phyloP scores from a whole-genome alignment of 2,329 filamentous ascomycete genomes.

The Pseudogymnoascus sp. region DNA sequence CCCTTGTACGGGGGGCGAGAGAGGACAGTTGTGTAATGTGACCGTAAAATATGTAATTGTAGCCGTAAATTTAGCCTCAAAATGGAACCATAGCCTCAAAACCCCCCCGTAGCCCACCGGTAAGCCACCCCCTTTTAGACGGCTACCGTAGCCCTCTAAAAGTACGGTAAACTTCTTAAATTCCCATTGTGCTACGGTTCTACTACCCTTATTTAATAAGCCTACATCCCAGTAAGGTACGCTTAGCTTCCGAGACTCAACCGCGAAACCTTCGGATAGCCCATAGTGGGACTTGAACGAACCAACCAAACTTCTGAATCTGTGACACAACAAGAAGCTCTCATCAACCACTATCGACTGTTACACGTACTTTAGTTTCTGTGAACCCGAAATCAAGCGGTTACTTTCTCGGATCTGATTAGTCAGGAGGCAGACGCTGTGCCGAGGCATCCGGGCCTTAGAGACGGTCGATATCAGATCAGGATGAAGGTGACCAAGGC shows the following conservation, averaged over 20 bases:
- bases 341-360: neutral
- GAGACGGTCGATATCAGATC: neutral
- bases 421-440: neutral
- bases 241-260: conserved; percentile 3
- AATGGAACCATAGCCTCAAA: no score
- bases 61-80: no score
- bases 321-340: neutral
- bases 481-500: neutral
- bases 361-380: neutral
- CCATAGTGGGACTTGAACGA: neutral
- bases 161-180: no score
- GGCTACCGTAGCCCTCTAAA: no score
- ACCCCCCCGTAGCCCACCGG: no score
- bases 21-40: no score
- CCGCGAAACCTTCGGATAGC: neutral
- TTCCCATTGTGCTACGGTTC: no score
- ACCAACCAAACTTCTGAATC: neutral
- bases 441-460: neutral
- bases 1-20: no score
- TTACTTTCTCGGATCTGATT: neutral
- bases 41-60: no score
- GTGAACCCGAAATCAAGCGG: neutral
- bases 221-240: no score
- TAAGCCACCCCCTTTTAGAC: no score
- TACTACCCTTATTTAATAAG: no score